Percentiles rank a stretch among this genome's conserved stretches.
Evolutionary conservation across 768 basidiomycete genomes (phyloP).

Genomic region (Boletellus emodensis): DNA sequence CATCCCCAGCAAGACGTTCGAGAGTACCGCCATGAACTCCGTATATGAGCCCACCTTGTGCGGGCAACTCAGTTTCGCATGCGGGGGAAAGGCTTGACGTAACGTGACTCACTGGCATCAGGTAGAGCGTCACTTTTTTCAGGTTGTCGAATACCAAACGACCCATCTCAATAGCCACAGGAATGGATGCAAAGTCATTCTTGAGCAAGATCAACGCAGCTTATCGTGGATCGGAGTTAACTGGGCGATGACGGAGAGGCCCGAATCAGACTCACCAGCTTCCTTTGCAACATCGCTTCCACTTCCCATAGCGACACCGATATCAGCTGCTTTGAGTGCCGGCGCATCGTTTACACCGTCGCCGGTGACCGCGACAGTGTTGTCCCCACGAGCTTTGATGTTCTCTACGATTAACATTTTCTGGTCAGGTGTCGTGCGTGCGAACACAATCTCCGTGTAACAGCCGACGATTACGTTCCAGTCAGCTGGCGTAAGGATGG

Average conservation of each 20-base stretch:
- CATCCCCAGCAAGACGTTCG: constrained; percentile 56
- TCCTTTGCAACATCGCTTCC: constrained; percentile 52
- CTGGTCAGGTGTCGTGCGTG: constrained; percentile 53
- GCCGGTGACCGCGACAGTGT: constrained; percentile 51
- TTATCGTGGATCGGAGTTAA: constrained; percentile 6
- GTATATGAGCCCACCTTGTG: constrained; percentile 52
- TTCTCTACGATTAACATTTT: constrained; percentile 56
- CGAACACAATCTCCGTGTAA: constrained; percentile 49
- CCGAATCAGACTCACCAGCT: constrained; percentile 36
- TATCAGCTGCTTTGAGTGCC: constrained; percentile 48
- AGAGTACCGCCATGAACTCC: constrained; percentile 53
- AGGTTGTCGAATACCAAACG: constrained; percentile 58
- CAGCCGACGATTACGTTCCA: constrained; percentile 38
- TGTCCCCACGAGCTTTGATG: constrained; percentile 44
- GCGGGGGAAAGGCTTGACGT: not conserved
- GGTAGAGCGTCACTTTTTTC: constrained; percentile 47
- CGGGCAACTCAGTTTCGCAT: not conserved
- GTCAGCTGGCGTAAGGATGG: constrained; percentile 32
- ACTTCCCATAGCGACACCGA: constrained; percentile 53
- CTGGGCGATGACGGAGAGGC: not conserved
- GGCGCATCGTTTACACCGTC: constrained; percentile 57
- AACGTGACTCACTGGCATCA: constrained; percentile 36
- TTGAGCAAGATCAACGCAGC: constrained; percentile 51
- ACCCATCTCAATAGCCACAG: constrained; percentile 55
- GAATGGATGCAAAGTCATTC: constrained; percentile 57